Base-by-base conservation (phyloP, 2,329 filamentous ascomycete genomes). In the Xylogone sp. region DNA sequence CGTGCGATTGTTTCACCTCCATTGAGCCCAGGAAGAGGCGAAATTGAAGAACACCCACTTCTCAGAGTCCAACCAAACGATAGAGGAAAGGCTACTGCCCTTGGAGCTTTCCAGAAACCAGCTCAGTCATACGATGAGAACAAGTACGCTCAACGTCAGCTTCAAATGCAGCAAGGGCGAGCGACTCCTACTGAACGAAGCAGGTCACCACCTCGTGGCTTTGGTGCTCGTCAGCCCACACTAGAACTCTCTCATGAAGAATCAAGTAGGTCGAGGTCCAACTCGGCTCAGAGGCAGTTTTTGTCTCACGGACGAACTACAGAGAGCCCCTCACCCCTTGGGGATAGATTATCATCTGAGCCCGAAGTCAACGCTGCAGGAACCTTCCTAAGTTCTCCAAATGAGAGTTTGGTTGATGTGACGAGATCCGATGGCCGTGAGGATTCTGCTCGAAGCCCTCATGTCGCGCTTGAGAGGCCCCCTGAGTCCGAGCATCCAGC, bases 141-240 rank as follows among this genome's bases (percentile, higher is more conserved):
- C 19, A 88, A 90, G 62, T 97, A 90, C 62, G 81, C 88, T 4
- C 87, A 95, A 64, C 83, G 90, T 43, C 88, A 96, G 63, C 73
- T 88, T 45, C 88, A 91, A 65, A 81, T 96, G 66, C 88, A 93
- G 56, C 82, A 88, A 62, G 88, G 85, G 22, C 81, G 86, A 21
- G 86, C 87, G 51, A 82, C 82, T 0, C 81, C 86, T 29, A 68
- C 72, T 2, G 48, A 61, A 53, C 53, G 65, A 48, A 65, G 63
- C 42, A 43, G 58, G 31, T 61, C 57, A 10, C 60, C 60, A 16
- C 56, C 63, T 16, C 42, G 52, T 43, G 57, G 60, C 3, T 65
- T 65, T 51, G 42, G 51, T 20, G 53, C 59, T 44, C 56, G 56
- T 34, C 55, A 56, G 42, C 61, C 57, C 13, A 52, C 51, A 0